phyloP scores from a whole-genome alignment of 441 rosid genomes.

The Pelargonium fulgidum region DNA sequence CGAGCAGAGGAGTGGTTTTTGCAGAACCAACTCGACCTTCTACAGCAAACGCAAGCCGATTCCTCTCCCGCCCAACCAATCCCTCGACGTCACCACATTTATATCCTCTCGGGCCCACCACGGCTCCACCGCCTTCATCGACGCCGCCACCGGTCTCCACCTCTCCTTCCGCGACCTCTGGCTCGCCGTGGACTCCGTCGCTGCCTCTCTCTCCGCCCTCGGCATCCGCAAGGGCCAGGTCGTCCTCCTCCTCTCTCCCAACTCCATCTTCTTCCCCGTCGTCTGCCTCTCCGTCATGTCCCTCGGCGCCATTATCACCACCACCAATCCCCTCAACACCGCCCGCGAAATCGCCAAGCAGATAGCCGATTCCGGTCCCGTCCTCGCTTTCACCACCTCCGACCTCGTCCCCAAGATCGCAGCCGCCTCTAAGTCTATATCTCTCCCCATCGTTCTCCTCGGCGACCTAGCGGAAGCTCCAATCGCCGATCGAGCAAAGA shows the following conservation, averaged over 20 bases:
- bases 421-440: no score
- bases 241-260: conserved; percentile 72
- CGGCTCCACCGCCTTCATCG: conserved; percentile 76
- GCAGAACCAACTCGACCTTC: conserved; percentile 42
- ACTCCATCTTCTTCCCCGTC: conserved; percentile 66
- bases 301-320: conserved; percentile 83
- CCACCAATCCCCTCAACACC: conserved; percentile 84
- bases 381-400: conserved; percentile 48
- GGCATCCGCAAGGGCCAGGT: conserved; percentile 78
- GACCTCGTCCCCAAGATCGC: conserved; percentile 48
- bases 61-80: conserved; percentile 48
- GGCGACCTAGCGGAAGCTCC: conserved; percentile 39
- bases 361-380: conserved; percentile 48
- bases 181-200: conserved; percentile 65
- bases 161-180: conserved; percentile 67
- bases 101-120: conserved; percentile 75
- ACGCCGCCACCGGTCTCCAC: conserved; percentile 58
- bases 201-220: conserved; percentile 41
- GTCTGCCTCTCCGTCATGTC: conserved; percentile 77
- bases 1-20: conserved; percentile 55
- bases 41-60: conserved; percentile 64
- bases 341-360: conserved; percentile 52
- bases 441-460: conserved; percentile 44
- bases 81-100: conserved; percentile 64
- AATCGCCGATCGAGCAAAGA: conserved; percentile 16